Conservation (phyloP, 805 yeast species). For the Ascoidea rubescens region DNA sequence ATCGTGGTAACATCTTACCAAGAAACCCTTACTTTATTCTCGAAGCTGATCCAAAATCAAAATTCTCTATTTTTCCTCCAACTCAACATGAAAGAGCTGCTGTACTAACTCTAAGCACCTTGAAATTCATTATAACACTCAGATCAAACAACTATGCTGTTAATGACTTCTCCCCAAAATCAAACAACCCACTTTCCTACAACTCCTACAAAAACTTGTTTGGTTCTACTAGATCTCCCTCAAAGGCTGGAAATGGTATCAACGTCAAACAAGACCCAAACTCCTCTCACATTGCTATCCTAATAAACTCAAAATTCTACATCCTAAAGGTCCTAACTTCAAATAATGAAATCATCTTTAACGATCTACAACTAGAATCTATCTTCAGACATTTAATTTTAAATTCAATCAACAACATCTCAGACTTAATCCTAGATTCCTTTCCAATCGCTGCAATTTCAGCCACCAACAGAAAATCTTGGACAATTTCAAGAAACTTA, state of each 20-base stretch:
- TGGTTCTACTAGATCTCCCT: constrained; percentile 50
- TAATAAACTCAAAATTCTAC: constrained; percentile 75
- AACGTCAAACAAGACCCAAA: constrained; percentile 52
- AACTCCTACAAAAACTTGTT: constrained; percentile 50
- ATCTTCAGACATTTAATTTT: constrained; percentile 53
- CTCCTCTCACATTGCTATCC: constrained; percentile 60
- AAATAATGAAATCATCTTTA: constrained; percentile 47
- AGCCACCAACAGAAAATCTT: constrained; percentile 70
- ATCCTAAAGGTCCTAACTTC: constrained; percentile 74
- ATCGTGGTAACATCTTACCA: constrained; percentile 56
- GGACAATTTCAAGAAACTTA: constrained; percentile 61
- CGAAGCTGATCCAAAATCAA: constrained; percentile 60
- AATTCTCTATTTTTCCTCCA: constrained; percentile 33
- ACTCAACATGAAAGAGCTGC: constrained; percentile 59
- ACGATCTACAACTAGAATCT: constrained; percentile 49
- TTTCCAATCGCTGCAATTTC: constrained; percentile 75
- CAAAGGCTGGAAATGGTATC: constrained; percentile 36
- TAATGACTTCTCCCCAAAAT: constrained; percentile 36
- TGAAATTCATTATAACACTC: constrained; percentile 50
- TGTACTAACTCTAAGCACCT: constrained; percentile 46
- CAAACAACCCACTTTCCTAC: constrained; percentile 47
- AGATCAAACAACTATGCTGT: constrained; percentile 16
- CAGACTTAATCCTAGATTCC: constrained; percentile 2
- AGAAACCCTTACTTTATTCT: constrained; percentile 64
- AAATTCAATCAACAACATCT: constrained; percentile 36